These are phyloP conservation scores for Sarcomyxa edulis DNA, from an alignment of 768 basidiomycete species.

Conservation along the genomic window DNA sequence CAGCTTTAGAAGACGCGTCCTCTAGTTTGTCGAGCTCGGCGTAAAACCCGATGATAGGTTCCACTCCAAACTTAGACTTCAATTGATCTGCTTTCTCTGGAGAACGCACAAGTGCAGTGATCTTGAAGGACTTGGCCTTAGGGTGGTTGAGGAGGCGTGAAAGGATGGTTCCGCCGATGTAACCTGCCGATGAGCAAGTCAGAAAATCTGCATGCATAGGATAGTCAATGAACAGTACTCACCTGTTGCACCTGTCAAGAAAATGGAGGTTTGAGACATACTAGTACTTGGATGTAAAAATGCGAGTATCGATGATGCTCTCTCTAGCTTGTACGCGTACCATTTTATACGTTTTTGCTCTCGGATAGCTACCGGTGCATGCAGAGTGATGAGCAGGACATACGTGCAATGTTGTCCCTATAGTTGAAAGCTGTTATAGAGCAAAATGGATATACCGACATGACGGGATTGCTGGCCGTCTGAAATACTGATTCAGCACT, in stretches of 20 bases:
- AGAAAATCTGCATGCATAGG: not conserved
- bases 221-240: constrained; percentile 2
- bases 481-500: no score
- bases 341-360: no score
- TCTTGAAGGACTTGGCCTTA: constrained; percentile 31
- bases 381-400: no score
- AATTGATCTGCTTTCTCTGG: constrained; percentile 30
- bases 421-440: no score
- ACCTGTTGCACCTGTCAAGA: constrained; percentile 47
- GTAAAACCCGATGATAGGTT: constrained; percentile 33
- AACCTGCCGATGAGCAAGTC: constrained; percentile 28
- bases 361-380: no score
- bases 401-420: no score
- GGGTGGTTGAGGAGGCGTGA: constrained; percentile 39
- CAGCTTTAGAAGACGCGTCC: constrained; percentile 34
- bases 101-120: constrained; percentile 41
- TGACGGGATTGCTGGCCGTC: no score
- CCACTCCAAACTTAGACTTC: constrained; percentile 24
- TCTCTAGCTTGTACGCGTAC: no score
- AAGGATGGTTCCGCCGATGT: constrained; percentile 53
- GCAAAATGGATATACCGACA: no score
- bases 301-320: no score
- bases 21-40: constrained; percentile 32
- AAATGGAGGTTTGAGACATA: constrained; percentile 22
- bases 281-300: no score